Evolutionary conservation across 2,329 filamentous ascomycete genomes (phyloP), one percentile per base, ranked within the genome.

Genomic region (Fonsecaea multimorphosa): DNA sequence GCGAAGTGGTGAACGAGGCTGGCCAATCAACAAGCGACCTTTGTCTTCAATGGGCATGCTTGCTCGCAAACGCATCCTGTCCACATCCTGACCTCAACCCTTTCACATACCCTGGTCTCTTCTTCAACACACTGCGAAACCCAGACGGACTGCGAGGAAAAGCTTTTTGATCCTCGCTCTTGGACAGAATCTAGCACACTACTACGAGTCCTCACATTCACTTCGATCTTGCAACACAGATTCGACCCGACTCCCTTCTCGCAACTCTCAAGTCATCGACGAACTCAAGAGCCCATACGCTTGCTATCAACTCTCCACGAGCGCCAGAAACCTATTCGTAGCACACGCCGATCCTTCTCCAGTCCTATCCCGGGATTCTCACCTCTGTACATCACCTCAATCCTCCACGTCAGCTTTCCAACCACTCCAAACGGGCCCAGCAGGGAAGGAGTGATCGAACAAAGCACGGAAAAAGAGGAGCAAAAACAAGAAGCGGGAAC

Each of bases 401-500:
- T 8, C 14, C 38, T 5, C 36, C 38, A 8, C 38, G 38, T 40
- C 38, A 40, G 38, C 38, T 11, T n/a, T n/a, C 14, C n/a, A 11
- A n/a, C n/a, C 38, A 40, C 11, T 40, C 38, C 38, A n/a, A n/a
- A n/a, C n/a, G n/a, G 5, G 8, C 14, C 8, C 38, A 24, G 22
- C 8, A 31, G 29, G 8, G 22, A 49, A 11, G 8, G 44, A 49
- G 11, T 4, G 44, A 49, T 40, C 40, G 31, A 7, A 31, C 24
- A 40, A 16, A 2, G 24, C 5, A 58, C 4, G 9, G 11, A 46
- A 59, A 51, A 31, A 9, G n/a, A 46, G 16, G 2, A 24, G 61
- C 34, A 75, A 83, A 91, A 19, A 14, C 3, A 49, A 60, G 31
- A 49, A 9, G 29, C 32, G 11, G 3, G n/a, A 61, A 36, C n/a